phyloP scores from a whole-genome alignment of 352 stramenopile species.

The Globisporangium acanthophoron region DNA sequence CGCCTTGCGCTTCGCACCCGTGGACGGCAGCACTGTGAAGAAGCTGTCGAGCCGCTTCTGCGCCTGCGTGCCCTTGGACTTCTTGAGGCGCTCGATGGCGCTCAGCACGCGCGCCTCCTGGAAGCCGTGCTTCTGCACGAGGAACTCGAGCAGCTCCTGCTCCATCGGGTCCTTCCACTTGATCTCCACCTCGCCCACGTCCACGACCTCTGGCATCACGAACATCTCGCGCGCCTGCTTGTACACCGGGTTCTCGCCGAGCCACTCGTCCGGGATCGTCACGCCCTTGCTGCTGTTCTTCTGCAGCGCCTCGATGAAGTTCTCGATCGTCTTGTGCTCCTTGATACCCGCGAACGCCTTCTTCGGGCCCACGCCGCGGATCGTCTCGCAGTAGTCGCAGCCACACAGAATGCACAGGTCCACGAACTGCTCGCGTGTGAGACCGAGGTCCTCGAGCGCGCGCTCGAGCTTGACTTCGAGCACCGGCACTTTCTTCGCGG shows the following conservation, averaged over 20 bases:
- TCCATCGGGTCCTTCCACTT: slow-evolving; percentile 94
- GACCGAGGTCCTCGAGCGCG: slow-evolving; percentile 89
- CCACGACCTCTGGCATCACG: slow-evolving; percentile 64
- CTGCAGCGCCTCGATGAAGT: slow-evolving; percentile 89
- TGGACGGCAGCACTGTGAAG: slow-evolving; percentile 85
- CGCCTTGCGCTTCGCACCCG: slow-evolving; percentile 60
- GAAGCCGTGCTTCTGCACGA: slow-evolving; percentile 97
- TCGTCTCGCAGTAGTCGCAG: slow-evolving; percentile 98
- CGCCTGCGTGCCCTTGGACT: slow-evolving; percentile 92
- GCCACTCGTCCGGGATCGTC: slow-evolving; percentile 79
- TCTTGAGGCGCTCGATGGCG: slow-evolving; percentile 95
- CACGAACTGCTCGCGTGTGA: slow-evolving; percentile 96
- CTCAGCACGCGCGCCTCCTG: slow-evolving; percentile 89
- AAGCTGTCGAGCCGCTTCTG: slow-evolving; percentile 97
- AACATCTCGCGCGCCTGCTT: slow-evolving; percentile 93
- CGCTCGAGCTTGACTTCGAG: slow-evolving; percentile 89
- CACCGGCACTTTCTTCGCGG: slow-evolving; percentile 88
- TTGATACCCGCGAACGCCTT: slow-evolving; percentile 96
- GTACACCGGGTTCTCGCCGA: slow-evolving; percentile 89
- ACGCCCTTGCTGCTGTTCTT: slow-evolving; percentile 81
- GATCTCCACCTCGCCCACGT: slow-evolving; percentile 74
- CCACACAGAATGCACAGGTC: slow-evolving; percentile 98
- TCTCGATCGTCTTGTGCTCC: slow-evolving; percentile 95
- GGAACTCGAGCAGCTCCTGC: slow-evolving; percentile 88
- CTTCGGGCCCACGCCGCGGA: slow-evolving; percentile 97